These are phyloP conservation scores for Sporisorium reilianum DNA, from an alignment of 1,284 basidiomycete species.

Conservation along the genomic window DNA sequence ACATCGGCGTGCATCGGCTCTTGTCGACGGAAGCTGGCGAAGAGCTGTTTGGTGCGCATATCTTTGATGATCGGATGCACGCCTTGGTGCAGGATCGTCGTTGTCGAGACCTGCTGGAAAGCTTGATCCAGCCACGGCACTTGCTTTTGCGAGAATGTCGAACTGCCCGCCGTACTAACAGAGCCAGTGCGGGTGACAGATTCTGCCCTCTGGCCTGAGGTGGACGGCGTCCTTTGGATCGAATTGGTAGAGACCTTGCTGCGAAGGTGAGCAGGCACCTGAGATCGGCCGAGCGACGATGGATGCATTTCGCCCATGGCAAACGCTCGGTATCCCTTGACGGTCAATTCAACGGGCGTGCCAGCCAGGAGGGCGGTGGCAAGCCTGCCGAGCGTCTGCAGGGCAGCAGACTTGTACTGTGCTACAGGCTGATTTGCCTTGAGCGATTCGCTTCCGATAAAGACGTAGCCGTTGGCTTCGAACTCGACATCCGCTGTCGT, in stretches of 20 bases:
- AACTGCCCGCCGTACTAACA: conserved; percentile 22
- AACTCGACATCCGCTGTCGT: conserved; percentile 33
- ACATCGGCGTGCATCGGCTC: conserved; percentile 37
- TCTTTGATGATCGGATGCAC: conserved; percentile 20
- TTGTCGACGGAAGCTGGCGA: conserved; percentile 39
- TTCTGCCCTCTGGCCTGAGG: conserved; percentile 9
- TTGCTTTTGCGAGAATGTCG: conserved; percentile 30
- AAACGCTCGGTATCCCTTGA: conserved; percentile 40
- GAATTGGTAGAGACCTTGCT: conserved; percentile 29
- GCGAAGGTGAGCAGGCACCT: conserved; percentile 30
- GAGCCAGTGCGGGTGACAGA: conserved; percentile 16
- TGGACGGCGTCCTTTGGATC: conserved; percentile 15
- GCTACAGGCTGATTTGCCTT: conserved; percentile 26
- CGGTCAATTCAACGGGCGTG: conserved; percentile 23
- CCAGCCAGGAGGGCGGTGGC: conserved; percentile 27
- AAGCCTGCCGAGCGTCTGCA: conserved; percentile 34
- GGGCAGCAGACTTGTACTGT: conserved; percentile 22
- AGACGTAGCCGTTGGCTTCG: conserved; percentile 42
- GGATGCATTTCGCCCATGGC: conserved; percentile 41
- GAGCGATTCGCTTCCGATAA: conserved; percentile 39
- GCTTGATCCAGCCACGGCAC: conserved; percentile 61
- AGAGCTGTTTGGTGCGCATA: conserved; percentile 32
- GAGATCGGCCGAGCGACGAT: conserved; percentile 17
- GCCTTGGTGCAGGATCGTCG: conserved; percentile 29
- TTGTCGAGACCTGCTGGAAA: conserved; percentile 42